These are phyloP conservation scores for Kockovaella imperatae DNA, from an alignment of 768 basidiomycete species.

Conservation along the genomic window DNA sequence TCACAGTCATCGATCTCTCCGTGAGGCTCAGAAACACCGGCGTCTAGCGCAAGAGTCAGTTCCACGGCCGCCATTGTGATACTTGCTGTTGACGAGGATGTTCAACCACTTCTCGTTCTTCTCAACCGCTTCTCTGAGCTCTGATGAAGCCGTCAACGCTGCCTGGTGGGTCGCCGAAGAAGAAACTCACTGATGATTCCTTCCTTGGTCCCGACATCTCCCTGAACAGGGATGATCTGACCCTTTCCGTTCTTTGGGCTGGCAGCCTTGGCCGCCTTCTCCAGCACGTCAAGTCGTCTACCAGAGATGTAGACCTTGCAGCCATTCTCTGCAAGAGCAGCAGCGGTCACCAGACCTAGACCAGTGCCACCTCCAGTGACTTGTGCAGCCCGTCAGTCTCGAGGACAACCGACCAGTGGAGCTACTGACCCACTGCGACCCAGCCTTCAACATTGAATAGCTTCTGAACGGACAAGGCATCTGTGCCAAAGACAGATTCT, in stretches of 20 bases:
- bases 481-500: slow-evolving; percentile 11
- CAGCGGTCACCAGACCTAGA: slow-evolving; percentile 25
- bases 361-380: slow-evolving; percentile 32
- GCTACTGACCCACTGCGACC: slow-evolving; percentile 36
- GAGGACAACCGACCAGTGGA: background rate
- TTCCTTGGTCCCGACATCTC: slow-evolving; percentile 36
- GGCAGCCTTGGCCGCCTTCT: slow-evolving; percentile 25
- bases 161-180: too few species aligned
- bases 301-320: slow-evolving; percentile 43
- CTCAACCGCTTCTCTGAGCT: slow-evolving; percentile 21
- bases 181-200: slow-evolving; percentile 35
- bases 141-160: slow-evolving; percentile 2
- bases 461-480: slow-evolving; percentile 19
- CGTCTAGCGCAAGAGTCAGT: slow-evolving; percentile 17
- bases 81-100: slow-evolving; percentile 36
- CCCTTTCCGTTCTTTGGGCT: slow-evolving; percentile 25
- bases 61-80: background rate
- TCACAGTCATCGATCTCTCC: slow-evolving; percentile 30
- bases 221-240: slow-evolving; percentile 28
- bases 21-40: slow-evolving; percentile 29
- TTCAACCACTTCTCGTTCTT: slow-evolving; percentile 39
- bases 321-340: slow-evolving; percentile 38
- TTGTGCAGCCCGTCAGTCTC: slow-evolving; percentile 1
- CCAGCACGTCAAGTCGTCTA: slow-evolving; percentile 30
- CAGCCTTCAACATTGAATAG: slow-evolving; percentile 40